Base-by-base conservation (phyloP, 2,329 filamentous ascomycete genomes). In the Ambrosiella beaveri region DNA sequence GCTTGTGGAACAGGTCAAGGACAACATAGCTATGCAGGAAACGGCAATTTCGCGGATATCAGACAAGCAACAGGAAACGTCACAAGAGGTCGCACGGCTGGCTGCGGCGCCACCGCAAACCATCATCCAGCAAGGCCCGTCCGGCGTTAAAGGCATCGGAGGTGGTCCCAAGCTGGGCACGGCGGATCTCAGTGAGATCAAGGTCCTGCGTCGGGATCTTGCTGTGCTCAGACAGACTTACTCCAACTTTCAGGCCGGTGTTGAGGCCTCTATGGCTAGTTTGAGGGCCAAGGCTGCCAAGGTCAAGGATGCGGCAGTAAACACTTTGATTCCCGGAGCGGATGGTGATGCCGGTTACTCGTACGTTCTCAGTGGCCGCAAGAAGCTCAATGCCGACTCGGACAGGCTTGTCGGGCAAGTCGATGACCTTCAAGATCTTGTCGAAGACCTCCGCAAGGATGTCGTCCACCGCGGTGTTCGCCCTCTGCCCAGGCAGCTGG, bases 391-490 rank as follows among this genome's bases (percentile, higher is more conserved):
- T 55, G 77, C 84, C 35, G 91, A 97, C 67, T 95, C 88, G 0
- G 91, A 97, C 69, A 84, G 83, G 62, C 82, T 98, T 59, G 90
- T 98, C 63, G 85, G 82, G 64, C 85, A 88, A 66, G 93, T 98
- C 9, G 93, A 98, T 67, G 91, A 97, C 66, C 78, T 98, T n/a
- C 93, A 97, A 71, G 93, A 98, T 69, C 76, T 93, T 57, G 88
- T 98, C 17, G 93, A 98, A 70, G 93, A 98, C 67, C 78, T 98
- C 49, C 88, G 93, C 61, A 97, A 98, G 73, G 93, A 98, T 66
- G 93, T 98, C 51, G 93, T 98, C 52, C 78, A 83, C 60, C 87
- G 93, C 60, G 93, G 93, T 59, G 93, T 98, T 51, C 85, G 93
- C 40, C 93, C 93, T 7, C 74, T 94, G 40, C 90, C 91, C 5